Conservation (phyloP, 2,329 filamentous ascomycete species). For the Diaporthe citri region DNA sequence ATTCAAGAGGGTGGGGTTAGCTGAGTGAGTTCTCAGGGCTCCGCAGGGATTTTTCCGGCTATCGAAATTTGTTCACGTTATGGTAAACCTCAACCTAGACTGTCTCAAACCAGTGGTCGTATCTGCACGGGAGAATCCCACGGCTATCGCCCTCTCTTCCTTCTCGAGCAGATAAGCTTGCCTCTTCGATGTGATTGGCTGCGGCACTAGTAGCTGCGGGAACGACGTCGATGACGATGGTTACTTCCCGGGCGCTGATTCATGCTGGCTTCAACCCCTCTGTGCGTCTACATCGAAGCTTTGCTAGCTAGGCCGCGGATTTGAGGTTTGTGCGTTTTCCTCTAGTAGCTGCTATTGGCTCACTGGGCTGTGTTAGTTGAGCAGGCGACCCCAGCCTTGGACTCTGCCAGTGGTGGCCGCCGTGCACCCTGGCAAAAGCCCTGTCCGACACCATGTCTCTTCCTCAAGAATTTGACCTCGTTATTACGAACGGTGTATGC, state of each 20-base stretch:
- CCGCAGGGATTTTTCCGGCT: not conserved
- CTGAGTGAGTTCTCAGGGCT: not conserved
- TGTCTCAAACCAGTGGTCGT: too few relatives aligned
- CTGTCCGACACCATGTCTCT: conserved; percentile 1
- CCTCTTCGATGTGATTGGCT: conserved; percentile 12
- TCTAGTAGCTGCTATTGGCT: not conserved
- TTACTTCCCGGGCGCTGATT: not conserved
- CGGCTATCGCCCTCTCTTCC: not conserved
- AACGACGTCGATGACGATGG: conserved; percentile 16
- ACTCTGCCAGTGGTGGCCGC: fast-evolving
- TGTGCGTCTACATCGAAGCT: not conserved
- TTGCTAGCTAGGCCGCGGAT: not conserved
- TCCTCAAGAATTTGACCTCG: conserved; percentile 50
- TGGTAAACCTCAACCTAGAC: not conserved
- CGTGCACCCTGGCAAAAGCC: not conserved
- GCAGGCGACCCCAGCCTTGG: not conserved
- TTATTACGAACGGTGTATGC: conserved; percentile 58
- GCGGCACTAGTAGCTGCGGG: conserved; percentile 1
- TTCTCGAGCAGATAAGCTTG: conserved; percentile 9
- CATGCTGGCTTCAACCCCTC: not conserved
- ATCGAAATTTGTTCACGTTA: not conserved
- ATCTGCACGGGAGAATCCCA: not conserved
- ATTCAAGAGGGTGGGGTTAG: too few relatives aligned
- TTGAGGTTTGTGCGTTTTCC: fast-evolving
- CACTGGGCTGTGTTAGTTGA: not conserved